A percentile compares a stretch with the other conserved stretches of the same genome.
Conservation (phyloP, 208 protist species). For the Leishmania braziliensis region DNA sequence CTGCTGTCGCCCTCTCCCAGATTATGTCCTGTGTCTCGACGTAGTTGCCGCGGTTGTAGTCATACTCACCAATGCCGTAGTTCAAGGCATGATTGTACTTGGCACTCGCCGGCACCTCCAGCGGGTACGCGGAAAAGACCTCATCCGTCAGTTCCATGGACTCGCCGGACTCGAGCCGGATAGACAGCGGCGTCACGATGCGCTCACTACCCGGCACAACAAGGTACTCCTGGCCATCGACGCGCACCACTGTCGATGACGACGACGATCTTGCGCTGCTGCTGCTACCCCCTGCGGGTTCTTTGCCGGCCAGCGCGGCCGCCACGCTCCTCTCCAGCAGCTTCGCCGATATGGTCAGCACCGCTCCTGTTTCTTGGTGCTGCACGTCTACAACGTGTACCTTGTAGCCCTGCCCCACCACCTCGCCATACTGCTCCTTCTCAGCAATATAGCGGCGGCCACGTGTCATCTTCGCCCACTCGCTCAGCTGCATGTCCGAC, state of each 20-base stretch:
- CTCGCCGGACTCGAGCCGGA: constrained; percentile 77
- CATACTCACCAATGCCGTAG: constrained; percentile 80
- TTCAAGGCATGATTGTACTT: constrained; percentile 76
- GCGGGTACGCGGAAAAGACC: constrained; percentile 59
- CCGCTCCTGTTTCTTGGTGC: constrained; percentile 51
- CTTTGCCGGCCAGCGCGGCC: constrained; percentile 3
- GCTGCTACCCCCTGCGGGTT: background rate
- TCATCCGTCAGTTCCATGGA: constrained; percentile 71
- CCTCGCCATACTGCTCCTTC: constrained; percentile 72
- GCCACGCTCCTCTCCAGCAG: constrained; percentile 40
- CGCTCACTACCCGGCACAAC: constrained; percentile 49
- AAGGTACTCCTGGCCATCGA: constrained; percentile 63
- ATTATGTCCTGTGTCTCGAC: constrained; percentile 88
- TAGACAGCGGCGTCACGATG: constrained; percentile 52
- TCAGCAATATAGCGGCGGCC: constrained; percentile 71
- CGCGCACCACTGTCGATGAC: constrained; percentile 19
- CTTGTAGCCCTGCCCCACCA: constrained; percentile 45
- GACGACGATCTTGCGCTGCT: background rate
- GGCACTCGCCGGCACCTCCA: constrained; percentile 57
- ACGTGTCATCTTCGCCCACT: constrained; percentile 51
- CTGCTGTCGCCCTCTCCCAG: constrained; percentile 80
- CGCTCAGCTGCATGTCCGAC: constrained; percentile 55
- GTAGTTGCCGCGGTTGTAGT: constrained; percentile 91
- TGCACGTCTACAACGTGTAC: constrained; percentile 71
- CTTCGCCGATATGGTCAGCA: constrained; percentile 62